These are phyloP conservation scores for Elsinoe batatas DNA, from an alignment of 2,329 filamentous ascomycete genomes.

Conservation along the genomic window DNA sequence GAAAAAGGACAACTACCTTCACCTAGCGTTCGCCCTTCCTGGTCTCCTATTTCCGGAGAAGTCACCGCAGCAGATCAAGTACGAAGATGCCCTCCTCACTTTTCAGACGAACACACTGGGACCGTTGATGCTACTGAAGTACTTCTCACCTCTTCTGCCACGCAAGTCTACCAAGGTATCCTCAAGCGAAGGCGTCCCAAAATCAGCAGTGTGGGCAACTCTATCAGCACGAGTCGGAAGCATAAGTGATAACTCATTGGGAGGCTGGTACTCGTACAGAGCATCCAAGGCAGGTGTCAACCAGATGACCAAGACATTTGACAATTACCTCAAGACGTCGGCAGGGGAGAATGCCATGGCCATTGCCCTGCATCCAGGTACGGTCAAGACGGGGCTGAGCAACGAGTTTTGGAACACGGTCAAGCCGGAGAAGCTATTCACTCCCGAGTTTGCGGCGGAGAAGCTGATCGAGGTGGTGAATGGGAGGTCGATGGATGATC, in stretches of 20 bases:
- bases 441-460: slow-evolving; percentile 55
- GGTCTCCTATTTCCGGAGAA: slow-evolving; percentile 67
- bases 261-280: slow-evolving; percentile 77
- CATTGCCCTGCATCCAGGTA: slow-evolving; percentile 68
- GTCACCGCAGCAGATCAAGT: slow-evolving; percentile 54
- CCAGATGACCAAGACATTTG: slow-evolving; percentile 60
- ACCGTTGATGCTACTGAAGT: slow-evolving; percentile 66
- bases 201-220: slow-evolving; percentile 54
- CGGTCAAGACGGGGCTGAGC: slow-evolving; percentile 65
- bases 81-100: slow-evolving; percentile 52
- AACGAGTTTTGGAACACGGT: slow-evolving; percentile 61
- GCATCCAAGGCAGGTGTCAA: slow-evolving; percentile 67
- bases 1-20: slow-evolving; percentile 47
- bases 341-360: slow-evolving; percentile 55
- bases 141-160: slow-evolving; percentile 61
- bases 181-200: slow-evolving; percentile 31
- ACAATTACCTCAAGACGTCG: slow-evolving; percentile 51
- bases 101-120: slow-evolving; percentile 65
- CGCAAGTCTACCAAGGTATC: slow-evolving; percentile 40
- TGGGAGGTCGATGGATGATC: slow-evolving; percentile 37
- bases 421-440: slow-evolving; percentile 53
- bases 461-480: slow-evolving; percentile 52
- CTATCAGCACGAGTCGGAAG: slow-evolving; percentile 72
- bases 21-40: slow-evolving; percentile 58
- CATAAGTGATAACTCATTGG: slow-evolving; percentile 59